Conservation (phyloP, 768 basidiomycete genomes). For the Nevesoporus exiguus region DNA sequence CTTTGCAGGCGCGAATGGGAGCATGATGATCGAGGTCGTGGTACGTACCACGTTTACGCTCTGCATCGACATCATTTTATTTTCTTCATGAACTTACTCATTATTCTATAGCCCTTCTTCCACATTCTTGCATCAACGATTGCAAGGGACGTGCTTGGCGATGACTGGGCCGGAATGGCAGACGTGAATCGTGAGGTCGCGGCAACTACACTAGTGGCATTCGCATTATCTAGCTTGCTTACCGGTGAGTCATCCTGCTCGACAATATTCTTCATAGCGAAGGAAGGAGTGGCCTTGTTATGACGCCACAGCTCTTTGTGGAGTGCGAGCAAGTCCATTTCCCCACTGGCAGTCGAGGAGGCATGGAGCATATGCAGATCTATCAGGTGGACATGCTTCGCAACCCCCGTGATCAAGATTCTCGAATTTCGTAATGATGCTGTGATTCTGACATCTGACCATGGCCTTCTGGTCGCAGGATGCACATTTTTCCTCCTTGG, state of each 20-base stretch:
- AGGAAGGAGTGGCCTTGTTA: neutral
- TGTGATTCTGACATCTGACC: conserved; percentile 6
- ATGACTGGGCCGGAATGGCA: conserved; percentile 39
- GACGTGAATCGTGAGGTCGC: conserved; percentile 67
- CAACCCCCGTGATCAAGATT: neutral
- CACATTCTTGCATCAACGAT: conserved; percentile 86
- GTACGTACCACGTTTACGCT: conserved; percentile 42
- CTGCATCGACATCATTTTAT: neutral
- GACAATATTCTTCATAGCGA: neutral
- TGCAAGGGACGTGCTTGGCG: conserved; percentile 48
- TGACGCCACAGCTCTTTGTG: neutral
- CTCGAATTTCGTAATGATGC: conserved; percentile 13
- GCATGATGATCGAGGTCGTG: conserved; percentile 99
- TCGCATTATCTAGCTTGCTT: conserved; percentile 79
- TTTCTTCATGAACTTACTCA: neutral
- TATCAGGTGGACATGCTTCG: neutral
- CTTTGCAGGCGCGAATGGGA: conserved; percentile 87
- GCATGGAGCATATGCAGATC: neutral
- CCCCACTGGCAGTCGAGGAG: neutral
- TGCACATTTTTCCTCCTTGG: conserved; percentile 86
- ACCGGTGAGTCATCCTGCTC: conserved; percentile 53
- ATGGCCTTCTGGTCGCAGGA: conserved; percentile 6
- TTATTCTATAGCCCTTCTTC: conserved; percentile 74
- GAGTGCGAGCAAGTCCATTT: neutral
- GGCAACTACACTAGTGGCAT: conserved; percentile 90